Evolutionary conservation across 2,329 filamentous ascomycete genomes (phyloP).

Genomic region (Alternaria angustiovoidea): DNA sequence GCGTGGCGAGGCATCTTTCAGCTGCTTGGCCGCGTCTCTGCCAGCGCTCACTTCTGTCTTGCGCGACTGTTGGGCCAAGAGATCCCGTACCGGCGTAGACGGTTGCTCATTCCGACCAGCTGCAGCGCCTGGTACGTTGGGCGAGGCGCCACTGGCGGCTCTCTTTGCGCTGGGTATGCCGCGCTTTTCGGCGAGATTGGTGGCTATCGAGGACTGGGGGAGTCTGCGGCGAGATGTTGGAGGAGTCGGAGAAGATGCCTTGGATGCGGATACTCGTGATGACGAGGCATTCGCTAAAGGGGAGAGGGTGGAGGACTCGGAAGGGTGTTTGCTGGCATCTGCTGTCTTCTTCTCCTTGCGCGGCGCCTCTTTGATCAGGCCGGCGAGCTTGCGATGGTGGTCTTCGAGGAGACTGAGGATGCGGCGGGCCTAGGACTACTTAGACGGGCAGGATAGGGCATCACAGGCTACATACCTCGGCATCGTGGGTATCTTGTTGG

Average conservation of each 20-base stretch:
- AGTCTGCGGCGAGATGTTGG: conserved; percentile 55
- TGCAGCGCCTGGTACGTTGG: conserved; percentile 76
- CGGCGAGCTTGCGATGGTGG: conserved; percentile 84
- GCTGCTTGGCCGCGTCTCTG: conserved; percentile 25
- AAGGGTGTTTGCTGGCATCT: conserved; percentile 13
- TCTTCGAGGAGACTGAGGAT: conserved; percentile 85
- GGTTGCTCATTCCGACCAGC: conserved; percentile 58
- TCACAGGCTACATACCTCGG: conserved; percentile 54
- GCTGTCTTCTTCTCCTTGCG: conserved; percentile 35
- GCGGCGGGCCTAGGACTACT: conserved; percentile 70
- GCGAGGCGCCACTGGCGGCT: conserved; percentile 72
- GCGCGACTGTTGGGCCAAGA: conserved; percentile 43
- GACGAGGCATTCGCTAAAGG: conserved; percentile 29
- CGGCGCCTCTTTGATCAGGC: conserved; percentile 75
- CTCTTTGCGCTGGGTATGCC: conserved; percentile 71
- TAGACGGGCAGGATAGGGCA: conserved; percentile 28
- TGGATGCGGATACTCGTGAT: conserved; percentile 39
- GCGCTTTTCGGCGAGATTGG: conserved; percentile 83
- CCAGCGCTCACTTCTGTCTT: conserved; percentile 32
- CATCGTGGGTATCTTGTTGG: conserved; percentile 72
- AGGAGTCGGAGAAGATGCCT: conserved; percentile 49
- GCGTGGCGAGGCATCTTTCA: conserved; percentile 16
- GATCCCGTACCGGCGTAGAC: conserved; percentile 43
- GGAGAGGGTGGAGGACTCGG: conserved; percentile 22
- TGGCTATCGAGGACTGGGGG: conserved; percentile 83